Conservation (phyloP, 208 protist genomes). For the Trypanosoma cruzi region DNA sequence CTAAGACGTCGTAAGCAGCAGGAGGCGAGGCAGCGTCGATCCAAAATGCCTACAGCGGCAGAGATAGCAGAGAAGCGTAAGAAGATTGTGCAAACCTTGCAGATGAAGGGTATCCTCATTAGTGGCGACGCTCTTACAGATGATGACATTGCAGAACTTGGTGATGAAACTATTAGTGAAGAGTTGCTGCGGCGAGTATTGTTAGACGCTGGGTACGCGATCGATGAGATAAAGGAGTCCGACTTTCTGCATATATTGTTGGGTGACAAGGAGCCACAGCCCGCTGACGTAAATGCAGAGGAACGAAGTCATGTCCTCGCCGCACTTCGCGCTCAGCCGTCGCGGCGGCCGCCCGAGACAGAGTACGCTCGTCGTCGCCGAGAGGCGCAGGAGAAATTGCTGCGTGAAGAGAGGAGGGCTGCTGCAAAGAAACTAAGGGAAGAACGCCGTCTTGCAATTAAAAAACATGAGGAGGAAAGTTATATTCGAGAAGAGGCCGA, state of each 20-base stretch:
- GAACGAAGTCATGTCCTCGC: conserved; percentile 37
- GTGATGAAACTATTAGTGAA: conserved; percentile 36
- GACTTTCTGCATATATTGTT: conserved; percentile 33
- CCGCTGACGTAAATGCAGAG: conserved; percentile 36
- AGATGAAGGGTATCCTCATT: conserved; percentile 48
- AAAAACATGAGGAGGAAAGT: too few species aligned
- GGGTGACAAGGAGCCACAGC: conserved; percentile 32
- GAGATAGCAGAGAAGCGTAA: conserved; percentile 44
- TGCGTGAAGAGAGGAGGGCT: conserved; percentile 11
- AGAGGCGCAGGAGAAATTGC: conserved; percentile 53
- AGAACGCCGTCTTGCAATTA: neutral
- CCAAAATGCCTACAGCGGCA: conserved; percentile 19
- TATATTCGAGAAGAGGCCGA: neutral
- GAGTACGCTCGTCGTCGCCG: conserved; percentile 59
- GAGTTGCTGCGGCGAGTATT: conserved; percentile 59
- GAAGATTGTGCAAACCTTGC: conserved; percentile 44
- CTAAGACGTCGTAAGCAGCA: neutral
- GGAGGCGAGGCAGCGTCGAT: neutral
- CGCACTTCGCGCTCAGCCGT: conserved; percentile 36
- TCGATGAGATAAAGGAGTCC: conserved; percentile 1
- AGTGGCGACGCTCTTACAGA: conserved; percentile 32
- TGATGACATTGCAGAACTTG: conserved; percentile 22
- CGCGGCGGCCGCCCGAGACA: conserved; percentile 16
- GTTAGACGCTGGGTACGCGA: conserved; percentile 25
- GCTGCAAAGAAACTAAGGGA: neutral